phyloP scores from a whole-genome alignment of 164 flowering plant genomes.

The Stephania yunnanensis region DNA sequence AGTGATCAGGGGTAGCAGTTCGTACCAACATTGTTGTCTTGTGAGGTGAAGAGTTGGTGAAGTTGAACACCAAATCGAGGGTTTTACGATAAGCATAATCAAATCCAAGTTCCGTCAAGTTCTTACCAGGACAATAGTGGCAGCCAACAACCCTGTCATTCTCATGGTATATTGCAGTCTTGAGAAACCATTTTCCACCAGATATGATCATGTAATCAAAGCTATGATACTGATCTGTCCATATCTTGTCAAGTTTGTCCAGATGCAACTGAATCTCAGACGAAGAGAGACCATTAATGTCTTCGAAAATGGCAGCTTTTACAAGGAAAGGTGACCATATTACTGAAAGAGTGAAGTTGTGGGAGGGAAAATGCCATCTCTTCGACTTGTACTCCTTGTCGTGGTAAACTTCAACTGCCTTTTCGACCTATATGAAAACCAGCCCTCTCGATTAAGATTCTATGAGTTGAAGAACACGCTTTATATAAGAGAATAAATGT shows the following conservation, averaged over 20 bases:
- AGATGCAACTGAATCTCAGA: conserved; percentile 61
- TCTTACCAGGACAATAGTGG: conserved; percentile 60
- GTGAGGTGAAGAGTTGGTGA: conserved; percentile 40
- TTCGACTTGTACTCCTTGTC: conserved; percentile 58
- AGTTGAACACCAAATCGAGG: conserved; percentile 37
- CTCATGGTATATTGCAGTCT: conserved; percentile 70
- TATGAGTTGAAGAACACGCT: background rate
- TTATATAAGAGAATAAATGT: background rate
- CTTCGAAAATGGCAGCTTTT: conserved; percentile 68
- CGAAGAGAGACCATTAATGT: conserved; percentile 70
- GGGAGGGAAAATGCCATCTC: conserved; percentile 68
- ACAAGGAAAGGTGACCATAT: conserved; percentile 87
- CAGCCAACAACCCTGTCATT: conserved; percentile 60
- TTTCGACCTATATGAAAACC: conserved; percentile 51
- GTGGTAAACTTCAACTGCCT: conserved; percentile 62
- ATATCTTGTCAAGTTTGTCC: conserved; percentile 61
- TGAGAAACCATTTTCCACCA: conserved; percentile 93
- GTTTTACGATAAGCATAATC: conserved; percentile 57
- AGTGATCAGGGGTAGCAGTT: conserved; percentile 85
- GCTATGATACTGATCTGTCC: conserved; percentile 46
- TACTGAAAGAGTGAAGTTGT: conserved; percentile 62
- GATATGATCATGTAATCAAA: conserved; percentile 65
- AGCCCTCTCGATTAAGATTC: background rate
- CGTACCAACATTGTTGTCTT: conserved; percentile 46
- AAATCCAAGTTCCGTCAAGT: conserved; percentile 62